Evolutionary conservation across 2,329 filamentous ascomycete species (phyloP).

Genomic region (Bipolaris gigantea): DNA sequence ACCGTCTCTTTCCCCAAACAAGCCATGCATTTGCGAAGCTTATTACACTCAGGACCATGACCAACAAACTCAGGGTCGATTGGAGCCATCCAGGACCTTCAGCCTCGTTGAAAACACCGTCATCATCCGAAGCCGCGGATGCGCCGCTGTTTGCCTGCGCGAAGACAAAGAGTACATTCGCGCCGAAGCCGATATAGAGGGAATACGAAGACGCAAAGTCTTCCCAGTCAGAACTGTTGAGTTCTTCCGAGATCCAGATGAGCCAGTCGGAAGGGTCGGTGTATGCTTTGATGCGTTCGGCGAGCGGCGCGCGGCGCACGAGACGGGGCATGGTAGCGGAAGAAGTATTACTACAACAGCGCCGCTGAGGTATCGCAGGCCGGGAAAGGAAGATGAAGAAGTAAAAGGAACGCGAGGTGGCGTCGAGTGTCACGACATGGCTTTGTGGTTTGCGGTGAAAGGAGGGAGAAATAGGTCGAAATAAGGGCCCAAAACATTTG

Average conservation of each 20-base stretch:
- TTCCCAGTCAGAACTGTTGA: slow-evolving; percentile 90
- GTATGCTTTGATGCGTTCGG: slow-evolving; percentile 76
- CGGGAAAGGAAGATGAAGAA: not conserved
- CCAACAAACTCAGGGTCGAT: slow-evolving; percentile 67
- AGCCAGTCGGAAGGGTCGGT: slow-evolving; percentile 88
- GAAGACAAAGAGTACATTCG: slow-evolving; percentile 81
- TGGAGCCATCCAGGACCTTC: slow-evolving; percentile 63
- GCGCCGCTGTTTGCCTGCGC: slow-evolving; percentile 73
- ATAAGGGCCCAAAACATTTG: slow-evolving; percentile 24
- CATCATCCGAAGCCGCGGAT: slow-evolving; percentile 55
- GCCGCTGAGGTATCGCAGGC: not conserved
- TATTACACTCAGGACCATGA: slow-evolving; percentile 68
- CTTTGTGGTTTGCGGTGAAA: slow-evolving; percentile 14
- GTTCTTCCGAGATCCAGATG: slow-evolving; percentile 87
- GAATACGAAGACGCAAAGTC: slow-evolving; percentile 73
- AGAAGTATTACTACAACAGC: slow-evolving; percentile 1
- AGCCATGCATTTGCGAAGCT: slow-evolving; percentile 79
- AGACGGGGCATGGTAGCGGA: slow-evolving; percentile 58
- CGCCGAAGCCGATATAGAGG: slow-evolving; percentile 69
- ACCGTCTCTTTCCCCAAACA: slow-evolving; percentile 77
- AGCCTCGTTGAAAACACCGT: slow-evolving; percentile 77
- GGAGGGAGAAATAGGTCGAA: slow-evolving; percentile 9
- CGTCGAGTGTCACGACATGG: slow-evolving; percentile 30
- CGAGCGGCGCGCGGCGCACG: slow-evolving; percentile 77
- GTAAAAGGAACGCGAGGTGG: not conserved